Percentiles rank a stretch among this genome's conserved stretches.
Conservation (phyloP, 345 rosid genomes). For the Odontarrhena argentea region DNA sequence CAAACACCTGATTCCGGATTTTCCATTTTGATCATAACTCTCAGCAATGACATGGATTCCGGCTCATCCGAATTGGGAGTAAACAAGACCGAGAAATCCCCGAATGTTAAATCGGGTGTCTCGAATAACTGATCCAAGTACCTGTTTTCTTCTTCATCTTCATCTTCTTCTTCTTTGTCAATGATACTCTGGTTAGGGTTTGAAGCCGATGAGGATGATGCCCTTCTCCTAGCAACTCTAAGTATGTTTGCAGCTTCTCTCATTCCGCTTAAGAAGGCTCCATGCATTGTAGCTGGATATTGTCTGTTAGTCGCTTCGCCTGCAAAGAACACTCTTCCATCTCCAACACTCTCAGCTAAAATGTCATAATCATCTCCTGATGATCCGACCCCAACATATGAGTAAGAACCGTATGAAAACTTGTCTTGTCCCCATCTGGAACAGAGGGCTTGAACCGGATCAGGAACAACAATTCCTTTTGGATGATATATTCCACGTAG, state of each 20-base stretch:
- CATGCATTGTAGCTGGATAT: constrained; percentile 98
- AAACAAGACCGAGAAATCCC: constrained; percentile 59
- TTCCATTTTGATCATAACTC: constrained; percentile 46
- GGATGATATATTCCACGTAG: constrained; percentile 85
- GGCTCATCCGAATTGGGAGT: constrained; percentile 56
- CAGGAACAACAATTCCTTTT: constrained; percentile 91
- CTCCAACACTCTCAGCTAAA: constrained; percentile 88
- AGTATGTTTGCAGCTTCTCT: constrained; percentile 91
- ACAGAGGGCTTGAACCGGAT: constrained; percentile 89
- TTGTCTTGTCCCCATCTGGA: constrained; percentile 93
- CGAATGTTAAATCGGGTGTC: constrained; percentile 57
- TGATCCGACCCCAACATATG: constrained; percentile 86
- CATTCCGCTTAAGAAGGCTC: constrained; percentile 97
- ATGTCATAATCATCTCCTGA: constrained; percentile 97
- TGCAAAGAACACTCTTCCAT: constrained; percentile 94
- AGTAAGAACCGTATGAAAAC: constrained; percentile 85
- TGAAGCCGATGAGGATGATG: constrained; percentile 32
- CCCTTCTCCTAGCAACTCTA: constrained; percentile 71
- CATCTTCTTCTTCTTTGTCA: constrained; percentile 32
- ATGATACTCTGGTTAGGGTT: constrained; percentile 35
- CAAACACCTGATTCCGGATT: constrained; percentile 39
- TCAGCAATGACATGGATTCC: constrained; percentile 54
- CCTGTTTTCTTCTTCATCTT: constrained; percentile 34
- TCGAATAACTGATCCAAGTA: constrained; percentile 51
- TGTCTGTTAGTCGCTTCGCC: constrained; percentile 97